Percentiles rank a stretch among this genome's conserved stretches.
These are phyloP conservation scores for Quillaja saponaria DNA, from an alignment of 306 rosid species.

Conservation along the genomic window DNA sequence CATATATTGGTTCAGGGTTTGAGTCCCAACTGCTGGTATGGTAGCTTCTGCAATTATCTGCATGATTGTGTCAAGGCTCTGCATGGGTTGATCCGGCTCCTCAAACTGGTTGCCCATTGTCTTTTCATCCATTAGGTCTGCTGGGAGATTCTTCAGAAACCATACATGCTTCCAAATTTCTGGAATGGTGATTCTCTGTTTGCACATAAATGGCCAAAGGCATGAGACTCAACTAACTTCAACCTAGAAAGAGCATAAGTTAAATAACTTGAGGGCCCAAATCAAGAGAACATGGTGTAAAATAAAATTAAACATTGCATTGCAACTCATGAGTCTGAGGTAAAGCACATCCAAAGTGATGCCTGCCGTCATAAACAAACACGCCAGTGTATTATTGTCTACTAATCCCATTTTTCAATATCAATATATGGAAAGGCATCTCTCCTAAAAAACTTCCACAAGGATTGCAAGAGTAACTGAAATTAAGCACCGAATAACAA, in stretches of 20 bases:
- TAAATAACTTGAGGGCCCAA: no score
- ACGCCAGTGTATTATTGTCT: no score
- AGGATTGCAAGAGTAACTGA: no score
- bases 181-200: slow-evolving; percentile 85
- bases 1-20: slow-evolving; percentile 46
- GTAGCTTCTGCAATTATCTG: slow-evolving; percentile 95
- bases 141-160: slow-evolving; percentile 85
- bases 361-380: no score
- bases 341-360: no score
- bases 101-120: slow-evolving; percentile 59
- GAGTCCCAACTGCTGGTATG: slow-evolving; percentile 69
- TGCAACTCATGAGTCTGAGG: no score
- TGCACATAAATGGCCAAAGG: slow-evolving; percentile 25
- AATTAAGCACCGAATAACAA: slow-evolving; percentile 14
- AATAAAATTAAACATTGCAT: no score
- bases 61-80: slow-evolving; percentile 77
- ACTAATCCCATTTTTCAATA: no score
- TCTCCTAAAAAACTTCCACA: no score
- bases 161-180: slow-evolving; percentile 76
- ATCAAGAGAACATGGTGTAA: no score
- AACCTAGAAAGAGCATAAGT: no score
- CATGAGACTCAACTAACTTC: no score
- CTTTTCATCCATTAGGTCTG: slow-evolving; percentile 72
- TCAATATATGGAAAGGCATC: not conserved
- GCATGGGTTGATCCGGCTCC: slow-evolving; percentile 94